Evolutionary conservation across 2,329 filamentous ascomycete species (phyloP).

Genomic region (Fusarium hostae): DNA sequence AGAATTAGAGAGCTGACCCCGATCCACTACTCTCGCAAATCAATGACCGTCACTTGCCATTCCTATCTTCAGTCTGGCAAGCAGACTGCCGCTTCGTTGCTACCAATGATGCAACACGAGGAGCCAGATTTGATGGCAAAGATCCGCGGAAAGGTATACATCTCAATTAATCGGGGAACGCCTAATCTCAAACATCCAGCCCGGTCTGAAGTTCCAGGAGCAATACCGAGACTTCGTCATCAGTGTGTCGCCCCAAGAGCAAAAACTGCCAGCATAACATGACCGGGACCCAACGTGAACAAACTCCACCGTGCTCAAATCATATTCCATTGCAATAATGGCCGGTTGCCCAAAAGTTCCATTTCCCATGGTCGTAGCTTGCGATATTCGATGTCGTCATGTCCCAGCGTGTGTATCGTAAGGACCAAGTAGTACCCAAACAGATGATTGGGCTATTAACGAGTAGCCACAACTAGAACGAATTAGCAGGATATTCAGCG

Average conservation of each 20-base stretch:
- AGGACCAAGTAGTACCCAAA: conserved; percentile 45
- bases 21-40: neutral
- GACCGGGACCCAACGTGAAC: conserved; percentile 47
- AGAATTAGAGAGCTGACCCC: neutral
- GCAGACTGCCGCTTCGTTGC: neutral
- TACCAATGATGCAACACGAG: neutral
- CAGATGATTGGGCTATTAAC: conserved; percentile 41
- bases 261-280: conserved; percentile 42
- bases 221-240: conserved; percentile 30
- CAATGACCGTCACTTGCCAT: neutral
- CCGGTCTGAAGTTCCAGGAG: conserved; percentile 39
- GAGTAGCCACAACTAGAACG: conserved; percentile 51
- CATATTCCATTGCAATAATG: conserved; percentile 47
- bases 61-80: neutral
- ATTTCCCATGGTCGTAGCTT: conserved; percentile 46
- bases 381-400: conserved; percentile 44
- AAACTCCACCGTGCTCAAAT: conserved; percentile 52
- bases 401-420: conserved; percentile 39
- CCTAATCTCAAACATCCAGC: conserved; percentile 58
- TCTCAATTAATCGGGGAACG: conserved; percentile 61
- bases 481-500: conserved; percentile 15
- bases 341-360: conserved; percentile 46
- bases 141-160: conserved; percentile 42
- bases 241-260: conserved; percentile 30
- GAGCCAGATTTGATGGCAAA: neutral